Evolutionary conservation across 345 rosid genomes (phyloP), one percentile per base, ranked within the genome.

Genomic region (Arabidopsis arenosa): DNA sequence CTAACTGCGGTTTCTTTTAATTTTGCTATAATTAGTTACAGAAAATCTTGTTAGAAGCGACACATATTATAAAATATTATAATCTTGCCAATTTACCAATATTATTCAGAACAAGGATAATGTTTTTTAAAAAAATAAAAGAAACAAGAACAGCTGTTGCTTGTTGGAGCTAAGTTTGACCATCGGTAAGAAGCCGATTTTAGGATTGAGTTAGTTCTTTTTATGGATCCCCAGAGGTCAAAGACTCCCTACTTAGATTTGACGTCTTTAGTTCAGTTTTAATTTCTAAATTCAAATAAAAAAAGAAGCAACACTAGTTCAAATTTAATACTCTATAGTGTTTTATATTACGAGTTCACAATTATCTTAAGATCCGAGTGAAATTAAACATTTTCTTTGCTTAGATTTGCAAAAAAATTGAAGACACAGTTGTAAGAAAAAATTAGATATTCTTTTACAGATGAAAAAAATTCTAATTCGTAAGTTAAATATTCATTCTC

Each of bases 201-300:
- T 78, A 72, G 73, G 77, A 49, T 14, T 11, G 62, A 58, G 73
- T 71, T 66, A 23, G 2, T 48, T 59, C 11, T 47, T 78, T 78
- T 72, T 47, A 68, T 58, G 63, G 81, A 78, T 65, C 68, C 68
- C 81, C 81, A 72, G 62, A 52, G 81, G 77, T 58, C 49, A 78
- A 78, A 71, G 61, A 72, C 81, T 58, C 77, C 48, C 77, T 72
- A 66, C 63, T 72, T 49, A 11, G 81, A 78, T 78, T 72, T 78
- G 81, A 72, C 77, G 57, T 26, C 26, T 32, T 49, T 14, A 6
- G 39, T 49, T 70, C 17, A 13, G 9, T 10, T 57, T 55, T 45
- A 39, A 40, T 33, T 64, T 53, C 4, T 65, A 9, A 41, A 48
- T 28, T 45, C 18, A 30, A 63, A 15, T 12, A 9, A 4, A 12